Evolutionary conservation across 805 yeast genomes (phyloP), one percentile per base, ranked within the genome.

Genomic region (Spathaspora arborariae): DNA sequence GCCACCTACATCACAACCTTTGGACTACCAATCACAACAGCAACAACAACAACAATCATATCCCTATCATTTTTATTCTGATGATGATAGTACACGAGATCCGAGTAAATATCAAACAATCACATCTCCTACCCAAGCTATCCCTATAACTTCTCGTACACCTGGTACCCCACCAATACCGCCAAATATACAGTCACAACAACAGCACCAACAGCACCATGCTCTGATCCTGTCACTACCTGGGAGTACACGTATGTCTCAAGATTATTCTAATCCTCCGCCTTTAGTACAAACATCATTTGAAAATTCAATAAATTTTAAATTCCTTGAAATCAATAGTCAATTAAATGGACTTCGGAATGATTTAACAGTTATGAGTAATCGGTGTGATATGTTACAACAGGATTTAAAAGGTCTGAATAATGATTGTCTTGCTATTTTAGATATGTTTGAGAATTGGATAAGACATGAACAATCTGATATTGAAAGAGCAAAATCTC

Each of bases 341-440:
- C 67, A 30, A 68, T 66, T 49, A 58, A 67, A 65, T 40, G 58
- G 62, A 2, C 54, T 78, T 48, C 66, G 69, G 51, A 68, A 66
- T 46, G 79, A 75, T 39, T 70, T 76, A 54, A 65, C 68, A 10
- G 60, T 64, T 34, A 56, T 80, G 39, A 72, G 70, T 39, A 55
- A 70, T 13, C 67, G 74, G 44, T 76, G 76, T 55, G 85, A 80
- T 22, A 54, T 68, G 9, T 68, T 81, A 5, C 58, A 65, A 26
- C 78, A 74, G 4, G 81, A 79, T 42, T 55, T 79, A 47, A 72
- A 74, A 33, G 68, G 70, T 45, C 70, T 77, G 15, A 80, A 79
- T 54, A 55, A 70, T 45, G 88, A 82, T 53, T 67, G 79, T 62
- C 74, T 81, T 2, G 71, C 71, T 34, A 48, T 82, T 7, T 53